Base-by-base conservation (phyloP, 1,284 basidiomycete genomes). In the Sutorius eximius region DNA sequence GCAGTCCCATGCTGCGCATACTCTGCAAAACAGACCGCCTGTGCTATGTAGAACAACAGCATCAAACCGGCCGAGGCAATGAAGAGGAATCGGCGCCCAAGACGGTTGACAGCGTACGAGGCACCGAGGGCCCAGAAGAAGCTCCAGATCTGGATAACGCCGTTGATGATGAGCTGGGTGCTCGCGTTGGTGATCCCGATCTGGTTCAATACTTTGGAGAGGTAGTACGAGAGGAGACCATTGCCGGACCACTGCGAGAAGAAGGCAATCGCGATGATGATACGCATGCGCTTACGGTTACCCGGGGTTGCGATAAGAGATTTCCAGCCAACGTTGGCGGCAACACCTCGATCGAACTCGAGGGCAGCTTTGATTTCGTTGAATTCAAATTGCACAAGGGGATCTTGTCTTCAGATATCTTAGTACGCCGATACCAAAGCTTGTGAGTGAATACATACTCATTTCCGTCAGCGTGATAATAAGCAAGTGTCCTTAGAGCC, bases 331-430 rank as follows among this genome's bases (percentile, higher is more conserved):
- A 85, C 69, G 58, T 82, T 83, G 33, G 77, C 69, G 8, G 79
- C 76, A 37, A 83, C 79, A 57, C 54, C 75, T 43, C 78, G 76
- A 59, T 90, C 88, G 51, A 86, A 78, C 13, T 82, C 80, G 50
- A 89, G 80, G n/a, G 86, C 84, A 13, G 84, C 77, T 72, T 82
- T 87, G 75, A 92, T 91, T 73, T 91, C 89, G 56, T 87, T 78
- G 62, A 82, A 87, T 67, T 92, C 89, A 60, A 85, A 88, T 56
- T 81, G 74, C 37, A 91, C 86, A n/a, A 91, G 79, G 3, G 84
- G 81, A 65, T 91, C 87, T n/a, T 84, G 71, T 36, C 82, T 82
- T 51, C n/a, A 77, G 80, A 70, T 78, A 83, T 64, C 79, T 86
- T 85, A 66, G 45, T 7, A 3, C 10, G 7, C 45, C 18, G 37